phyloP scores from a whole-genome alignment of 345 rosid species.

The Syzygium aqueum region DNA sequence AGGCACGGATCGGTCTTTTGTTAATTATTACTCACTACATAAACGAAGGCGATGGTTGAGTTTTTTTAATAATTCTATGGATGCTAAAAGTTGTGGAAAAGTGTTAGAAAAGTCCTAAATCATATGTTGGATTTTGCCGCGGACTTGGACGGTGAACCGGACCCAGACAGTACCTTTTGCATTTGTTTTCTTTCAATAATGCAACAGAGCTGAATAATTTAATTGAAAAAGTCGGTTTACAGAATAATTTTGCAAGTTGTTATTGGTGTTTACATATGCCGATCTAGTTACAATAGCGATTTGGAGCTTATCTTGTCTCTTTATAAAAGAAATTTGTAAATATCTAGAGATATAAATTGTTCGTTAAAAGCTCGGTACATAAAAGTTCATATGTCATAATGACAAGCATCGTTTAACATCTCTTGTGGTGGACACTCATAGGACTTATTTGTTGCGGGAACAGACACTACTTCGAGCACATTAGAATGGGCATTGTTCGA shows the following conservation, averaged over 20 bases:
- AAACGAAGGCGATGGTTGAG: not conserved
- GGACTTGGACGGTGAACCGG: not conserved
- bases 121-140: not conserved
- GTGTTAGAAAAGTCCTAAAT: too few species aligned
- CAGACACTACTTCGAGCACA: conserved; percentile 37
- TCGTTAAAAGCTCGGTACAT: not conserved
- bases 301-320: not conserved
- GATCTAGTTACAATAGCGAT: not conserved
- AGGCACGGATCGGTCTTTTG: not conserved
- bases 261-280: not conserved
- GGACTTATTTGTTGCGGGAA: conserved; percentile 34
- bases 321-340: not conserved
- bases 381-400: not conserved
- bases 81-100: not conserved
- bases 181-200: not conserved
- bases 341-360: not conserved
- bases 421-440: not conserved
- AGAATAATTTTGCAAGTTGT: not conserved
- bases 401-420: not conserved
- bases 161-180: not conserved
- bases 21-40: too few species aligned
- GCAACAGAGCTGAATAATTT: not conserved
- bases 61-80: not conserved
- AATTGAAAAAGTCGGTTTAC: not conserved
- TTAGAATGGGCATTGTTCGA: conserved; percentile 58